phyloP scores from a whole-genome alignment of 495 filamentous ascomycete genomes.

The Neurospora sp. region DNA sequence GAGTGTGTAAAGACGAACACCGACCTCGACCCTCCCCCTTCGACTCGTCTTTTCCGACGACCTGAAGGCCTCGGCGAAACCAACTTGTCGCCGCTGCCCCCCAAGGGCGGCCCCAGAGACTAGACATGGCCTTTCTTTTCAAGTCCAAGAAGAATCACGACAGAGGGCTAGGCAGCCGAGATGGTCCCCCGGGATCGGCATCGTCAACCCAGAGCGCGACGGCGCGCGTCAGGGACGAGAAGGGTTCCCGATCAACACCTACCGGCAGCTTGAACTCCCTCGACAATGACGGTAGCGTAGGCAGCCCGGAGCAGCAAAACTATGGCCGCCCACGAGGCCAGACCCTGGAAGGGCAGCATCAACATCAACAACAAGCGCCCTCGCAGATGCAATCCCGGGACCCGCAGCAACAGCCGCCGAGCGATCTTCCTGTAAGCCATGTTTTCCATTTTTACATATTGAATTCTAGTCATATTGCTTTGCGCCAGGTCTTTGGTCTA shows the following conservation, averaged over 20 bases:
- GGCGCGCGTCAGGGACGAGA: conserved; percentile 38
- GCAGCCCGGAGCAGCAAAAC: conserved; percentile 39
- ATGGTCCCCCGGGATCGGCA: conserved; percentile 30
- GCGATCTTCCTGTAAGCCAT: conserved; percentile 39
- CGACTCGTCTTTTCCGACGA: neutral
- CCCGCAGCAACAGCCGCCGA: conserved; percentile 15
- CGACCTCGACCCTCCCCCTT: neutral
- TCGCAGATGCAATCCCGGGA: conserved; percentile 4
- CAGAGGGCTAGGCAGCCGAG: conserved; percentile 34
- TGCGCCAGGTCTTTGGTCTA: neutral
- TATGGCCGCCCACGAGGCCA: conserved; percentile 27
- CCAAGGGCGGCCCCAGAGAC: neutral
- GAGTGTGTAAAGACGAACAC: neutral
- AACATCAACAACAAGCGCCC: conserved; percentile 20
- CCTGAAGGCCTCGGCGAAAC: neutral
- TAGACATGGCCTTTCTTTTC: conserved; percentile 63
- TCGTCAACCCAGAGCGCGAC: conserved; percentile 26
- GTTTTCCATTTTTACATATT: neutral
- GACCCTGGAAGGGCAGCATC: conserved; percentile 20
- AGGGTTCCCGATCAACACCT: conserved; percentile 40
- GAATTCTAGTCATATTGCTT: neutral
- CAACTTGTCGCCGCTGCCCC: neutral
- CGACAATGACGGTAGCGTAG: conserved; percentile 35
- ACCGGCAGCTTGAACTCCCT: conserved; percentile 45
- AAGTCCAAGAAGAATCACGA: conserved; percentile 58